phyloP scores from a whole-genome alignment of 306 rosid species.

The Cercis canadensis region DNA sequence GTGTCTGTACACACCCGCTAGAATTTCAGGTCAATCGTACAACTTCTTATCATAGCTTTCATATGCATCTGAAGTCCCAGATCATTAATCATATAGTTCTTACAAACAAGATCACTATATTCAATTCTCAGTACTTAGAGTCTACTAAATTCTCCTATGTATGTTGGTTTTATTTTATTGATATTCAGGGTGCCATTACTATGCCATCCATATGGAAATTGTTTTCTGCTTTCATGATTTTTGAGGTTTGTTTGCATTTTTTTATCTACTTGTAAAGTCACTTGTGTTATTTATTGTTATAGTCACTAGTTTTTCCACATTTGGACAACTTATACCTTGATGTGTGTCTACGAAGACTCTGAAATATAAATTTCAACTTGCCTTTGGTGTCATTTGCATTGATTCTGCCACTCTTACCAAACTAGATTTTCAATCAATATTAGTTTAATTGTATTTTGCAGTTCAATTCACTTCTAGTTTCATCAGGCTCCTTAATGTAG shows the following conservation, averaged over 20 bases:
- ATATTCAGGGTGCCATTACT: slow-evolving; percentile 16
- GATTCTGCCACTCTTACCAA: no score
- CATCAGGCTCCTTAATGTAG: slow-evolving; percentile 22
- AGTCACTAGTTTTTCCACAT: neutral
- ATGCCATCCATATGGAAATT: slow-evolving; percentile 13
- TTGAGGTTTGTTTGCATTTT: slow-evolving; percentile 14
- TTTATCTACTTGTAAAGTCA: slow-evolving; percentile 6
- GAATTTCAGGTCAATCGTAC: neutral
- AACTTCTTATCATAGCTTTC: neutral
- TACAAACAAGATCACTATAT: no score
- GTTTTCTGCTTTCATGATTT: neutral
- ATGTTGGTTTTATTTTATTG: slow-evolving; percentile 19
- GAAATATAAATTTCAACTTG: slow-evolving; percentile 7
- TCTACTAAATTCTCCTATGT: neutral
- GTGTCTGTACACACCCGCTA: neutral
- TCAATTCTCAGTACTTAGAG: no score
- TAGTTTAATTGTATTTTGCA: slow-evolving; percentile 1
- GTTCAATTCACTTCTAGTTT: slow-evolving; percentile 25
- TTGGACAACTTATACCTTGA: slow-evolving; percentile 14
- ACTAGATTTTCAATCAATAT: neutral
- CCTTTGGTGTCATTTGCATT: slow-evolving; percentile 19
- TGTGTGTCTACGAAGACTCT: slow-evolving; percentile 22
- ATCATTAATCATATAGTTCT: no score
- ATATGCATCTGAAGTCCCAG: no score
- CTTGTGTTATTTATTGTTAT: neutral